Conservation (phyloP, 2,329 filamentous ascomycete species). For the Aspergillus caelatus region DNA sequence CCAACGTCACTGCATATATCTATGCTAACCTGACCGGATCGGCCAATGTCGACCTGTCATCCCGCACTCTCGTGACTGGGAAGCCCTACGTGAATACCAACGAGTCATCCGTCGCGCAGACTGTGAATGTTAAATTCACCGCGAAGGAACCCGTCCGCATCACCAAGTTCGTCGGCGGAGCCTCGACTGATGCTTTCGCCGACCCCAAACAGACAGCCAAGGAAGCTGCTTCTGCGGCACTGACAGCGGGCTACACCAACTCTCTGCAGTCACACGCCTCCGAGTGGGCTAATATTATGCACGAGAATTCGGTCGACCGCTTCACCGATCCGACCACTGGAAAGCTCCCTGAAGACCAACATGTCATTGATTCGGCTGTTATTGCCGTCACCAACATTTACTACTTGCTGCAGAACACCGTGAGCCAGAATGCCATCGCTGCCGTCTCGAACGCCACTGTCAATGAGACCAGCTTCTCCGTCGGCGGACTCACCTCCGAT, state of each 20-base stretch:
- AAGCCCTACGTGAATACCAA: conserved; percentile 58
- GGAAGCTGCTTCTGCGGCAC: conserved; percentile 55
- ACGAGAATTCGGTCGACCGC: conserved; percentile 64
- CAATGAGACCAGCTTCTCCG: conserved; percentile 65
- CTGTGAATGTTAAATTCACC: conserved; percentile 56
- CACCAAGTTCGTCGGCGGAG: conserved; percentile 69
- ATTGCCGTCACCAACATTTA: conserved; percentile 52
- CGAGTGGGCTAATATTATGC: conserved; percentile 66
- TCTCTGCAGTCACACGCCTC: conserved; percentile 59
- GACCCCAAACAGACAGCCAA: conserved; percentile 60
- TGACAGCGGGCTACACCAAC: conserved; percentile 56
- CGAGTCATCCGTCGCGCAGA: conserved; percentile 66
- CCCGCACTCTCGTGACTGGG: conserved; percentile 48
- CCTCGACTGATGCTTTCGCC: conserved; percentile 68
- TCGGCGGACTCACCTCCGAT: conserved; percentile 69
- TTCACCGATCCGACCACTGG: conserved; percentile 62
- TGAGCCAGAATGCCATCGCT: conserved; percentile 57
- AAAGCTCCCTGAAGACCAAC: conserved; percentile 58
- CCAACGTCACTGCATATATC: conserved; percentile 65
- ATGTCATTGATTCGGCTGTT: conserved; percentile 58
- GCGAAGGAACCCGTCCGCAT: conserved; percentile 59
- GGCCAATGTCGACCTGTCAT: conserved; percentile 45
- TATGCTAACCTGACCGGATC: conserved; percentile 49
- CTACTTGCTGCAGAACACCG: conserved; percentile 53
- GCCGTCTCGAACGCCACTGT: conserved; percentile 54